Conservation (phyloP, 345 rosid genomes). For the Hibiscus syriacus region DNA sequence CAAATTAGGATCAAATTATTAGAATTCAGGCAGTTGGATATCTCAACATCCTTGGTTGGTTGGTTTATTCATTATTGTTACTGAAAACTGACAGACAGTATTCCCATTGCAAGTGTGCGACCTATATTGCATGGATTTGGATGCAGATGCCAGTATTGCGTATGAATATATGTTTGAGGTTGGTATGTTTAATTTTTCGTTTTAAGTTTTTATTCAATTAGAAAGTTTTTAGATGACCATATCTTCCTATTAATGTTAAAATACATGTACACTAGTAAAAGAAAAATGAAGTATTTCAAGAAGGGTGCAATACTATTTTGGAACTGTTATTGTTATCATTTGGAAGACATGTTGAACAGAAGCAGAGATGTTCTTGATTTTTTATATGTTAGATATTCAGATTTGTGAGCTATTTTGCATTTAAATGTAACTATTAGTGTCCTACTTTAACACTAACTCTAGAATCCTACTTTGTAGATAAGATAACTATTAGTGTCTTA, state of each 20-base stretch:
- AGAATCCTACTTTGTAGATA: too few relatives aligned
- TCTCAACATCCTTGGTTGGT: neutral
- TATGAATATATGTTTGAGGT: too few relatives aligned
- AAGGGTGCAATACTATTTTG: neutral
- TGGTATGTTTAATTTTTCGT: too few relatives aligned
- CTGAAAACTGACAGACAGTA: neutral
- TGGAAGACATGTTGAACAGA: neutral
- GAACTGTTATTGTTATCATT: neutral
- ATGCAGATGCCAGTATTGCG: neutral
- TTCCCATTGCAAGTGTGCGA: neutral
- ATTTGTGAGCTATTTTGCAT: too few relatives aligned
- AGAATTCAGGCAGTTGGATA: neutral
- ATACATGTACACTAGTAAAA: neutral
- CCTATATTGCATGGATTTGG: neutral
- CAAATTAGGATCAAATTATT: neutral
- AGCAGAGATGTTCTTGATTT: neutral
- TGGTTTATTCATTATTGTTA: neutral
- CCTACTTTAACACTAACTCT: too few relatives aligned
- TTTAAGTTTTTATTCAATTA: too few relatives aligned
- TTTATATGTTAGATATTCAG: neutral
- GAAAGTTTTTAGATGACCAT: neutral
- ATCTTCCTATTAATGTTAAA: neutral
- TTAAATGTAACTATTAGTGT: too few relatives aligned
- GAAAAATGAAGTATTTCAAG: neutral
- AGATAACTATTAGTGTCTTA: too few relatives aligned